A percentile compares a stretch with the other conserved stretches of the same genome.
Evolutionary conservation across 1,284 basidiomycete genomes (phyloP).

Genomic region (Golubevia pallescens): DNA sequence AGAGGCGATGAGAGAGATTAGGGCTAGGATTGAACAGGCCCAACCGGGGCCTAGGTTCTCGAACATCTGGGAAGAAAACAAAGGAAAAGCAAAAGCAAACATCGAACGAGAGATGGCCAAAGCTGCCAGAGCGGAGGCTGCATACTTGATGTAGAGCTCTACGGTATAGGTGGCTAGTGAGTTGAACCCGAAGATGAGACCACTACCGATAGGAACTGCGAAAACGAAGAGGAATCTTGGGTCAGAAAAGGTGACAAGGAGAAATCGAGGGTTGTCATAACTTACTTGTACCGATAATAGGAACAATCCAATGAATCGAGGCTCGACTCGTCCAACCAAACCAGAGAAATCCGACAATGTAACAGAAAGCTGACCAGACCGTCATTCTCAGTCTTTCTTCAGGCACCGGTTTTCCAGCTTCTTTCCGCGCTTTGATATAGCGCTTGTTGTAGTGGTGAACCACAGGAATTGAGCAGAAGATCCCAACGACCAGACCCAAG

Average conservation of each 20-base stretch:
- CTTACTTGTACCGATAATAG: constrained; percentile 16
- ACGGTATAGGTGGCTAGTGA: constrained; percentile 25
- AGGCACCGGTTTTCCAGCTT: background rate
- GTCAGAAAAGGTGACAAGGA: background rate
- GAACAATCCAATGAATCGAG: constrained; percentile 30
- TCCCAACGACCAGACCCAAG: constrained; percentile 34
- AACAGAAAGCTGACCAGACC: too few relatives aligned
- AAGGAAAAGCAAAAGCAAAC: constrained; percentile 27
- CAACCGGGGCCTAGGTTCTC: constrained; percentile 16
- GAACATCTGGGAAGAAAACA: constrained; percentile 26
- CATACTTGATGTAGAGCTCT: constrained; percentile 32
- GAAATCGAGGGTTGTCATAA: background rate
- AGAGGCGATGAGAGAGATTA: constrained; percentile 17
- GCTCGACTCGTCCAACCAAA: constrained; percentile 27
- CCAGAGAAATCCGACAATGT: constrained; percentile 18
- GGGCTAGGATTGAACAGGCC: constrained; percentile 20
- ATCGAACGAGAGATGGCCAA: constrained; percentile 32
- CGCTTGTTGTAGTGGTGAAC: background rate
- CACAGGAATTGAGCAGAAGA: constrained; percentile 17
- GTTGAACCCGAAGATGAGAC: constrained; percentile 10
- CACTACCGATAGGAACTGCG: background rate
- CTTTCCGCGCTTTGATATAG: background rate
- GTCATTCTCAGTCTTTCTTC: background rate
- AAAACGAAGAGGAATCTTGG: background rate
- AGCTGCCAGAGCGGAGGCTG: constrained; percentile 27